Percentiles rank a stretch among this genome's conserved stretches.
Conservation (phyloP, 495 filamentous ascomycete species). For the Podospora australis region DNA sequence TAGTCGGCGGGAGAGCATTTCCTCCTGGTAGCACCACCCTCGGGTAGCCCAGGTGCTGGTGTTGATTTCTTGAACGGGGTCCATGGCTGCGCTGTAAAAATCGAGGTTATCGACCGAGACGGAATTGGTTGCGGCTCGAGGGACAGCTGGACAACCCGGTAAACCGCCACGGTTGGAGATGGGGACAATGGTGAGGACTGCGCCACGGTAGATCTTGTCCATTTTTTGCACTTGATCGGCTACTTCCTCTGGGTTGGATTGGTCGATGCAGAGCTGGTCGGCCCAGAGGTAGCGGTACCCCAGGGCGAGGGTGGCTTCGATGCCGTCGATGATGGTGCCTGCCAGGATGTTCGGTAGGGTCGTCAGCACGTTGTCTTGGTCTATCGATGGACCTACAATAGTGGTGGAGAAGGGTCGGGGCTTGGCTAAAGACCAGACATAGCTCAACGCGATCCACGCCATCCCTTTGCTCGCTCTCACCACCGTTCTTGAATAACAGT, state of each 20-base stretch:
- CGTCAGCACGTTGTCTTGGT: not conserved
- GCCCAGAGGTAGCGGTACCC: constrained; percentile 1
- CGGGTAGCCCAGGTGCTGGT: not conserved
- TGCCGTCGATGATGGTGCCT: not conserved
- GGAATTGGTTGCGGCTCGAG: not conserved
- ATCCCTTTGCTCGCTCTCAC: not conserved
- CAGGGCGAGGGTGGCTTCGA: not conserved
- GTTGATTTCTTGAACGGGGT: not conserved
- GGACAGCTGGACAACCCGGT: not conserved
- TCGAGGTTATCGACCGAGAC: not conserved
- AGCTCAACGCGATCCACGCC: not conserved
- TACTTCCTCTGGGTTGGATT: not conserved
- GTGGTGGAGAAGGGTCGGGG: not conserved
- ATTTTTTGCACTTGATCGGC: constrained; percentile 1
- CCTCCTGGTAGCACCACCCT: constrained; percentile 2
- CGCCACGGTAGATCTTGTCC: constrained; percentile 1
- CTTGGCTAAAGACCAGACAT: not conserved
- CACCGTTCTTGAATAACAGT: not conserved
- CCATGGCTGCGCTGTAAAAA: not conserved
- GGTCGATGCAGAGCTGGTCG: not conserved
- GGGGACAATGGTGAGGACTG: not conserved
- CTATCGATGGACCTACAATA: not conserved
- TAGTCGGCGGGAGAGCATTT: not conserved
- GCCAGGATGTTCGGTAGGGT: not conserved
- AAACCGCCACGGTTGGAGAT: not conserved